phyloP scores from a whole-genome alignment of 352 stramenopile genomes.

The Hyaloperonospora arabidopsidis region DNA sequence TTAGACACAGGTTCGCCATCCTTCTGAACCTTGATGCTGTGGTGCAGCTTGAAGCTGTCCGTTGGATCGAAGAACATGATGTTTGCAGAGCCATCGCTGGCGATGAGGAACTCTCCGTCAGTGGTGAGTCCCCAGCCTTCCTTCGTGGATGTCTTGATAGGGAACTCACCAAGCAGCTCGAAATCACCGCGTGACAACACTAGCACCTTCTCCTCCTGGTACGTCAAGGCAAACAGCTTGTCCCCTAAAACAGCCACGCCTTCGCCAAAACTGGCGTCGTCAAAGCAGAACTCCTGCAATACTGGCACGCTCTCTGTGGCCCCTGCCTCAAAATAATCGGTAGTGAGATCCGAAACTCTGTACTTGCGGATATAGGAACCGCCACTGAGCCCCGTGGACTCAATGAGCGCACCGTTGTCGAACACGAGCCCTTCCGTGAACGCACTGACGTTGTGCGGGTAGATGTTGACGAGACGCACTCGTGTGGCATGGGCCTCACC shows the following conservation, averaged over 20 bases:
- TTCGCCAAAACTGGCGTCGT: constrained; percentile 64
- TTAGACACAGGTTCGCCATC: constrained; percentile 38
- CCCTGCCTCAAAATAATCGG: constrained; percentile 11
- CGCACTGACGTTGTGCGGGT: constrained; percentile 52
- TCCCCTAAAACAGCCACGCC: constrained; percentile 64
- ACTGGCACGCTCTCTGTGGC: constrained; percentile 11
- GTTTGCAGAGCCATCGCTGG: constrained; percentile 72
- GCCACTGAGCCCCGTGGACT: constrained; percentile 62
- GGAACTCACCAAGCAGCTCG: constrained; percentile 37
- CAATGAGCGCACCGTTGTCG: constrained; percentile 48
- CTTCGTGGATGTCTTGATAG: constrained; percentile 64
- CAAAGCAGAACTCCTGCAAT: constrained; percentile 50
- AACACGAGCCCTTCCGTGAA: constrained; percentile 78
- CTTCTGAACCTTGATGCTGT: constrained; percentile 43
- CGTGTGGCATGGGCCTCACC: constrained; percentile 20
- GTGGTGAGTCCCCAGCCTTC: constrained; percentile 87
- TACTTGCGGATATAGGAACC: constrained; percentile 73
- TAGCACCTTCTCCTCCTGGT: constrained; percentile 59
- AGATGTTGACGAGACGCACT: constrained; percentile 50
- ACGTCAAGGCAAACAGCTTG: constrained; percentile 78
- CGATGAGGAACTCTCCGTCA: constrained; percentile 72
- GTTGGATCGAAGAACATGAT: constrained; percentile 76
- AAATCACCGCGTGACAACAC: constrained; percentile 55
- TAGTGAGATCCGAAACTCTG: constrained; percentile 23
- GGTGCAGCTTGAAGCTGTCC: constrained; percentile 44